These are phyloP conservation scores for Xylariaceae sp. DNA, from an alignment of 2,329 filamentous ascomycete species.

Conservation along the genomic window DNA sequence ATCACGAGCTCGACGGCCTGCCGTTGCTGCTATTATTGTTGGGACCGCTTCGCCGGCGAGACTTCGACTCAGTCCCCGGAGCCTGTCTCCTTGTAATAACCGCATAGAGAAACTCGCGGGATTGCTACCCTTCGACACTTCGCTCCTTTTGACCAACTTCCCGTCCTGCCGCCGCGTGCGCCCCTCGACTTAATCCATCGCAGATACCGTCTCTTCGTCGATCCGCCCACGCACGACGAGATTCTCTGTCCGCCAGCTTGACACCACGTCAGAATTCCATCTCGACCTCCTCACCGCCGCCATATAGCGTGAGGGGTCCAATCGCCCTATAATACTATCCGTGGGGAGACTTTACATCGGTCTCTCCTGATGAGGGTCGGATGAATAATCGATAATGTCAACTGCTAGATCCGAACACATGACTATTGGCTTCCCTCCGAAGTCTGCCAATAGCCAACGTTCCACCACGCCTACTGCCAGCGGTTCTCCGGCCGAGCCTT, in stretches of 20 bases:
- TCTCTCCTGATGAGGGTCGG: constrained; percentile 38
- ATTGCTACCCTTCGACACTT: constrained; percentile 19
- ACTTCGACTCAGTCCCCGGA: constrained; percentile 14
- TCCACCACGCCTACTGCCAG: constrained; percentile 71
- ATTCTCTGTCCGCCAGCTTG: constrained; percentile 12
- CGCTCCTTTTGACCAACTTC: constrained; percentile 12
- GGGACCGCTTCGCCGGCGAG: constrained; percentile 1
- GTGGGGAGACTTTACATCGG: constrained; percentile 19
- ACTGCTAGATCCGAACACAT: constrained; percentile 79
- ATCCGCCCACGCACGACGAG: constrained; percentile 7
- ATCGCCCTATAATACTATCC: constrained; percentile 21
- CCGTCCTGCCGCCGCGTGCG: constrained; percentile 15
- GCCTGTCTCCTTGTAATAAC: constrained; percentile 23
- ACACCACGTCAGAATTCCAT: constrained; percentile 18
- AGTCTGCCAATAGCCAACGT: constrained; percentile 58
- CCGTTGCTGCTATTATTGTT: too few relatives aligned
- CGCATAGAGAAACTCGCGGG: constrained; percentile 17
- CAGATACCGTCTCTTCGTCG: constrained; percentile 9
- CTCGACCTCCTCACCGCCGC: constrained; percentile 14
- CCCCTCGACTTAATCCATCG: constrained; percentile 12
- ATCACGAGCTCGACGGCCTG: constrained; percentile 4
- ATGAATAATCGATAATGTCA: constrained; percentile 87
- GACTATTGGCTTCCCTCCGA: constrained; percentile 72
- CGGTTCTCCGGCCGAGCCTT: constrained; percentile 65
- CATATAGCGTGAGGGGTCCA: constrained; percentile 10